phyloP scores from a whole-genome alignment of 2,329 filamentous ascomycete genomes.

The Clonostachys chloroleuca region DNA sequence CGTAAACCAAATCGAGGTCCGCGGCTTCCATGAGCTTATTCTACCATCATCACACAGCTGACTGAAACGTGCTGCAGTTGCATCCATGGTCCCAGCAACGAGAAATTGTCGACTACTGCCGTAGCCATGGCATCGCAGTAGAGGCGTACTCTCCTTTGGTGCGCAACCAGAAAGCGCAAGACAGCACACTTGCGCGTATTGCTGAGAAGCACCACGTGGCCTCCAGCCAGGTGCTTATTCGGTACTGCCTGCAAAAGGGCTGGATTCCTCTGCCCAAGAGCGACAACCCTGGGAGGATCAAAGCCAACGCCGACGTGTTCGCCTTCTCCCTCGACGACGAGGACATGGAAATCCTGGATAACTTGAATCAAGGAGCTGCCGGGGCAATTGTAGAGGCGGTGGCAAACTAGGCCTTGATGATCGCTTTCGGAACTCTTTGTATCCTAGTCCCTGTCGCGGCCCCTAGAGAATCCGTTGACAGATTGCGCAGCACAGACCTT shows the following conservation, averaged over 20 bases:
- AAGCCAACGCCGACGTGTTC: constrained; percentile 54
- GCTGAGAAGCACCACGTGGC: constrained; percentile 54
- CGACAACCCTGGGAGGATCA: constrained; percentile 53
- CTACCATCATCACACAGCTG: constrained; percentile 11
- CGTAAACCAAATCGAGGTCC: constrained; percentile 67
- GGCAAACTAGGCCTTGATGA: constrained; percentile 1
- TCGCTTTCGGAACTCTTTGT: too few species aligned
- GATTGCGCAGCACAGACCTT: too few species aligned
- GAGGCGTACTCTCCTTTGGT: constrained; percentile 28
- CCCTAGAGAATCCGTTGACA: too few species aligned
- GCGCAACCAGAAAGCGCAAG: constrained; percentile 29
- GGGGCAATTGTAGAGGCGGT: constrained; percentile 14
- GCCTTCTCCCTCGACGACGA: constrained; percentile 49
- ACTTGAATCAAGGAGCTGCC: constrained; percentile 11
- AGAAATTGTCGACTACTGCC: constrained; percentile 46
- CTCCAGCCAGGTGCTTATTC: constrained; percentile 59
- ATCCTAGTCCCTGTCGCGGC: too few species aligned
- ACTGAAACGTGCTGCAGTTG: constrained; percentile 33
- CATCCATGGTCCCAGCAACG: constrained; percentile 62
- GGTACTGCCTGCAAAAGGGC: constrained; percentile 64
- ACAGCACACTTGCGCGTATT: constrained; percentile 50
- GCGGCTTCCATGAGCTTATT: too few species aligned
- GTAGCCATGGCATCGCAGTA: constrained; percentile 65
- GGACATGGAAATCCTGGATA: constrained; percentile 41
- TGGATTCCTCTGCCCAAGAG: constrained; percentile 66